Evolutionary conservation across 2,329 filamentous ascomycete genomes (phyloP).

Genomic region (Colletotrichum sp.): DNA sequence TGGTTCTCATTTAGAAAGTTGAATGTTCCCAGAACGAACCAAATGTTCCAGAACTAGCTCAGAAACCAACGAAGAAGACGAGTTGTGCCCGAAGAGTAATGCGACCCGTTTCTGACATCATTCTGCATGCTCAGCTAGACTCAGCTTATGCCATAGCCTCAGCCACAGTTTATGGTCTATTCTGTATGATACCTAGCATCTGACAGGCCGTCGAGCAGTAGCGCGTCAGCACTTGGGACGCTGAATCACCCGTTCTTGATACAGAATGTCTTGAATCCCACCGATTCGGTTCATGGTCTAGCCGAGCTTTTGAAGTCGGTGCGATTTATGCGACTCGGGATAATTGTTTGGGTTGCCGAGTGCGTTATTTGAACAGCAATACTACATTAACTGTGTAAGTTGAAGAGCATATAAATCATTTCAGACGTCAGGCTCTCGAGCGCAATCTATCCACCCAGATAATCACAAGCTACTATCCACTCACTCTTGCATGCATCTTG

Average conservation of each 20-base stretch:
- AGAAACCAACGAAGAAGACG: neutral
- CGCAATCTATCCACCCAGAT: neutral
- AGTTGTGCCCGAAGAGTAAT: accelerated
- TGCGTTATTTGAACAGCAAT: neutral
- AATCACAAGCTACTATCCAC: neutral
- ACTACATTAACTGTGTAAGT: neutral
- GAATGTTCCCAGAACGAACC: neutral
- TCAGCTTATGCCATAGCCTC: neutral
- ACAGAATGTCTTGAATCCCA: neutral
- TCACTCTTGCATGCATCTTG: neutral
- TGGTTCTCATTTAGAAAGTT: neutral
- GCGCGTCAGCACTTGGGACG: neutral
- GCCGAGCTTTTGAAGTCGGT: neutral
- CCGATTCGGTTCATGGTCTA: neutral
- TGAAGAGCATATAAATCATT: neutral
- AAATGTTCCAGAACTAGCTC: too few relatives aligned
- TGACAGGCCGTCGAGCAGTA: neutral
- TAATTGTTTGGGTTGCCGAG: neutral
- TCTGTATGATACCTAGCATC: neutral
- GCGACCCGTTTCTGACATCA: neutral
- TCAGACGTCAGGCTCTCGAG: neutral
- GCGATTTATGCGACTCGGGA: neutral
- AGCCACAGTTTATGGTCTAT: neutral
- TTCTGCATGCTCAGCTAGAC: neutral
- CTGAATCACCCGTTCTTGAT: neutral